Percentiles rank a stretch among this genome's conserved stretches.
phyloP scores from a whole-genome alignment of 2,329 filamentous ascomycete species.

The Dactylellina leptospora region DNA sequence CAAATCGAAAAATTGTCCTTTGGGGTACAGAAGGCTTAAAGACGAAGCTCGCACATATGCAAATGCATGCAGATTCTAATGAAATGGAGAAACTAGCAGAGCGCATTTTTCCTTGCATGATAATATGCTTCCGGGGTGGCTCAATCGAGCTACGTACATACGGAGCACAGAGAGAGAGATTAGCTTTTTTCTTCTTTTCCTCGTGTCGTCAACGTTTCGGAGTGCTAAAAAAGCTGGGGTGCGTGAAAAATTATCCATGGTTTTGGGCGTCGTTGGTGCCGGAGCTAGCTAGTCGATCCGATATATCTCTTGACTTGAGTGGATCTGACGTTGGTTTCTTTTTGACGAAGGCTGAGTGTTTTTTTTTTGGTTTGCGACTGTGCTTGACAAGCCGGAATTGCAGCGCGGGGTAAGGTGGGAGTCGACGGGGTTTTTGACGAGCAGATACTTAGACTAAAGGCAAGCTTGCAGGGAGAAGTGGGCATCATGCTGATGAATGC shows the following conservation, averaged over 20 bases:
- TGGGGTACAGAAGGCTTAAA: constrained; percentile 25
- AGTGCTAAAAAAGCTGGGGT: constrained; percentile 42
- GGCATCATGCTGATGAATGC: not conserved
- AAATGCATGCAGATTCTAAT: constrained; percentile 12
- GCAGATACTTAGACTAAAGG: not conserved
- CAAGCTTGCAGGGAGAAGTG: not conserved
- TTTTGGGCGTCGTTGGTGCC: constrained; percentile 41
- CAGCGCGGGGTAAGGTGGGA: constrained; percentile 31
- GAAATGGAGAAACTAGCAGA: constrained; percentile 19
- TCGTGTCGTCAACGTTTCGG: constrained; percentile 7
- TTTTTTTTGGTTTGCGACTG: not conserved
- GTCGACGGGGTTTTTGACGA: constrained; percentile 1
- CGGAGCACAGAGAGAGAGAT: not conserved
- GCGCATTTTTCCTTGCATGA: constrained; percentile 13
- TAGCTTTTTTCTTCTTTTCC: not conserved
- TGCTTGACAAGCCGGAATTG: constrained; percentile 36
- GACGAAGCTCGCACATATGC: constrained; percentile 18
- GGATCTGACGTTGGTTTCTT: constrained; percentile 12
- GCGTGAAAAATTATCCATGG: constrained; percentile 50
- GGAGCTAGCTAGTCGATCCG: constrained; percentile 45
- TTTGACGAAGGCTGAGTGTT: not conserved
- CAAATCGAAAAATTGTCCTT: constrained; percentile 20
- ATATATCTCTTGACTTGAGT: constrained; percentile 26
- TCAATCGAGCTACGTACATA: not conserved
- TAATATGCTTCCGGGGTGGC: not conserved